phyloP scores from a whole-genome alignment of 164 flowering plant genomes.

The Stephania cephalantha region DNA sequence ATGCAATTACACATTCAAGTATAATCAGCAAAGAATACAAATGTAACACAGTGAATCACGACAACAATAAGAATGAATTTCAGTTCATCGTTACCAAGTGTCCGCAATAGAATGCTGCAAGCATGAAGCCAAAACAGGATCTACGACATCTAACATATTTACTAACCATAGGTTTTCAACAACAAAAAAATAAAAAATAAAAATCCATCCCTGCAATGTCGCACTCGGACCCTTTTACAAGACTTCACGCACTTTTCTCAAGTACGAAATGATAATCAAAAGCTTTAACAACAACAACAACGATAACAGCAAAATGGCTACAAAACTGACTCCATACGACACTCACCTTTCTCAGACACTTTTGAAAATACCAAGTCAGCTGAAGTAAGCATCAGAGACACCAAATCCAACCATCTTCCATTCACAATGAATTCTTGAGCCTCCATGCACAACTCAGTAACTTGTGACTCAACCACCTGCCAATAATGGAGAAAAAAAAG shows the following conservation, averaged over 20 bases:
- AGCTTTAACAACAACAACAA: background rate
- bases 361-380: constrained; percentile 73
- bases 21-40: too few relatives aligned
- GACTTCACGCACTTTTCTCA: background rate
- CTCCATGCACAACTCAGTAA: constrained; percentile 55
- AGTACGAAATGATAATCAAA: background rate
- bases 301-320: background rate
- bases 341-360: constrained; percentile 81
- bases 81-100: too few relatives aligned
- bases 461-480: constrained; percentile 76
- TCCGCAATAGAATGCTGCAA: too few relatives aligned
- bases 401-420: constrained; percentile 82
- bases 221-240: background rate
- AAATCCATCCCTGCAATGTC: background rate
- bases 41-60: too few relatives aligned
- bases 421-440: constrained; percentile 72
- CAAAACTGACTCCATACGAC: background rate
- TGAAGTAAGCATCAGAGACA: constrained; percentile 75
- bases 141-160: too few relatives aligned
- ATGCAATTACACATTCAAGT: too few relatives aligned
- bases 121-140: too few relatives aligned
- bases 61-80: too few relatives aligned
- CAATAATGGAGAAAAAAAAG: constrained; percentile 4
- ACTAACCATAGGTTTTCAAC: too few relatives aligned
- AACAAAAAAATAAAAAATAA: too few relatives aligned